Base-by-base conservation (phyloP, 805 yeast genomes). In the Cephaloascus albidus region DNA sequence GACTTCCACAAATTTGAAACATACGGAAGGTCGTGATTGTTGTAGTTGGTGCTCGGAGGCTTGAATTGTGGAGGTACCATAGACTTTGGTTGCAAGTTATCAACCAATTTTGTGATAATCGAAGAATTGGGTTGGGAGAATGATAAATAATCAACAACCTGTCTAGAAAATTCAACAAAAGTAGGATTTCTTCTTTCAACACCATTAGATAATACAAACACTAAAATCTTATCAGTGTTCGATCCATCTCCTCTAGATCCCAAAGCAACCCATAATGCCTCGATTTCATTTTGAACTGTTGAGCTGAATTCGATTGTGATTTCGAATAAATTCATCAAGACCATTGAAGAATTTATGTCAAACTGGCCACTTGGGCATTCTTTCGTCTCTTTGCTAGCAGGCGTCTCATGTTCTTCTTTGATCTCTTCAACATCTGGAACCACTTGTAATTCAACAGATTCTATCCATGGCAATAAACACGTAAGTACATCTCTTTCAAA, bases 181-280 rank as follows among this genome's bases (percentile, higher is more conserved):
- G 68, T 60, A 0, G 93, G 75, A 49, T 80, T 85, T 43, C 85
- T 74, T 38, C 82, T 68, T 33, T 78, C 77, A 40, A 89, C 61
- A 31, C 95, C 80, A 28, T 80, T 76, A 18, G 69, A 70, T 35
- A 85, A 65, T 35, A 87, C 65, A 52, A 78, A 93, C 35, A 80
- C 83, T 51, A 86, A 60, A 17, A 87, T 83, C 2, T 76, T 78
- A 35, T 78, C 78, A 17, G 81, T 80, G 50, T 90, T 88, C n/a
- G 64, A 69, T 23, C 74, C 70, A 20, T 75, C 71, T n/a, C 74
- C 71, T 4, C 83, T 85, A 37, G 74, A 76, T 1, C 94, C 96
- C n/a, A 93, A 64, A 0, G 97, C 90, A 4, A 85, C 87, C 99
- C 99, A 93, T 18, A 93, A 59, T 0, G 95, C 95, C 55, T 89